A percentile compares a stretch with the other conserved stretches of the same genome.
phyloP scores from a whole-genome alignment of 139 green algal species.

The Chlamydomonas eustigma region DNA sequence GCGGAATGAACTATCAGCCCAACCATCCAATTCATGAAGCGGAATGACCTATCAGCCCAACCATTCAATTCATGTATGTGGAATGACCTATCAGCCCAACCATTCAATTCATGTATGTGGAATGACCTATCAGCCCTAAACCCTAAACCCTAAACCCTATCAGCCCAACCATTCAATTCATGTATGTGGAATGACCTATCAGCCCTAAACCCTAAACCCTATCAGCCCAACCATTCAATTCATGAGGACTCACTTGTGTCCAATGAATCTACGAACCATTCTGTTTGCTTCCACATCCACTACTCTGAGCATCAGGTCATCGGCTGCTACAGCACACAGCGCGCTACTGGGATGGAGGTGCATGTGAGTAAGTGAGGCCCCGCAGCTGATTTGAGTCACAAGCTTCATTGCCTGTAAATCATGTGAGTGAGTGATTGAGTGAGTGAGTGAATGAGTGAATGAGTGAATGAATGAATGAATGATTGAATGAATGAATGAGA shows the following conservation, averaged over 20 bases:
- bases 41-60: no score
- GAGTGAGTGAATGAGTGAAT: neutral
- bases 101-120: no score
- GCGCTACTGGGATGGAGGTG: conserved; percentile 33
- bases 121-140: no score
- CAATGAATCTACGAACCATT: conserved; percentile 79
- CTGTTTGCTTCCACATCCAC: conserved; percentile 47
- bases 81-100: no score
- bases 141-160: no score
- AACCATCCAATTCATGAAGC: neutral
- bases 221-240: neutral
- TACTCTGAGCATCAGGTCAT: conserved; percentile 38
- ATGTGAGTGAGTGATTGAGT: neutral
- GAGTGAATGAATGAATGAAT: neutral
- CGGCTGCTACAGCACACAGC: conserved; percentile 49
- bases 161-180: no score
- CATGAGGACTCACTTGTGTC: conserved; percentile 55
- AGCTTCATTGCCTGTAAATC: neutral
- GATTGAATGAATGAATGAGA: neutral
- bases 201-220: no score
- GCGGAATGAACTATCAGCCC: no score
- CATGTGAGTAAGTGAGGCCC: conserved; percentile 10
- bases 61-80: neutral
- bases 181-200: no score
- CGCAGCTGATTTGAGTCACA: neutral